phyloP scores from a whole-genome alignment of 2,329 filamentous ascomycete species.

The Leptographium procerum region DNA sequence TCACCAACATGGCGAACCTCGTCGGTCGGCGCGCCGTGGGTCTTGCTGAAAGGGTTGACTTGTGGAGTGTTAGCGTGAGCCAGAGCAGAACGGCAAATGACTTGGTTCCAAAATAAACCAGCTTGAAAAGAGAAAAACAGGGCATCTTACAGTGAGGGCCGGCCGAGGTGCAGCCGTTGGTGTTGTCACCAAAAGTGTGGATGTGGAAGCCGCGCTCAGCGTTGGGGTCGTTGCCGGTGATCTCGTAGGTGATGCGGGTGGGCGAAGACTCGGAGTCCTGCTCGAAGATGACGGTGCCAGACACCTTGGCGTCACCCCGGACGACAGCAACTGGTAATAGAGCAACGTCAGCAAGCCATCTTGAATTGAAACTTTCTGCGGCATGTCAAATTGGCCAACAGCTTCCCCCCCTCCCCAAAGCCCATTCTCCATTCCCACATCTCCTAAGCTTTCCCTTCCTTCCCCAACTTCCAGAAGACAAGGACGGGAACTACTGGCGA shows the following conservation, averaged over 20 bases:
- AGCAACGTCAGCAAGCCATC: too few relatives aligned
- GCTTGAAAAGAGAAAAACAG: not conserved
- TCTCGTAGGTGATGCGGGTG: constrained; percentile 86
- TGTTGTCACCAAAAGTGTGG: constrained; percentile 99
- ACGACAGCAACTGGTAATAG: constrained; percentile 90
- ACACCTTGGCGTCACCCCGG: constrained; percentile 94
- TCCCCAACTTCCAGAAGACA: too few relatives aligned
- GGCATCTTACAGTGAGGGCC: constrained; percentile 80
- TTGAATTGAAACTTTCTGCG: too few relatives aligned
- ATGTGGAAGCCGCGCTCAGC: constrained; percentile 97
- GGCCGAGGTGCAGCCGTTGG: constrained; percentile 97
- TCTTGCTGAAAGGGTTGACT: constrained; percentile 94
- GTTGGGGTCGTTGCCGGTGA: constrained; percentile 85
- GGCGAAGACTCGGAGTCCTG: constrained; percentile 71
- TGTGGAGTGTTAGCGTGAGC: constrained; percentile 22
- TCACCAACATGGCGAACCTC: constrained; percentile 89
- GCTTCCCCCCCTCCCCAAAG: too few relatives aligned
- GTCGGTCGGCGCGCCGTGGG: constrained; percentile 78
- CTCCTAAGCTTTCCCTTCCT: too few relatives aligned
- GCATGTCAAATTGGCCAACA: too few relatives aligned
- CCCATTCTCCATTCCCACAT: too few relatives aligned
- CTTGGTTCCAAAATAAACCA: too few relatives aligned
- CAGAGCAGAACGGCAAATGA: not conserved
- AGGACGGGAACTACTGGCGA: too few relatives aligned
- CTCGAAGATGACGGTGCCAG: constrained; percentile 90